phyloP scores from a whole-genome alignment of 768 basidiomycete species.

The Serendipita sp. region DNA sequence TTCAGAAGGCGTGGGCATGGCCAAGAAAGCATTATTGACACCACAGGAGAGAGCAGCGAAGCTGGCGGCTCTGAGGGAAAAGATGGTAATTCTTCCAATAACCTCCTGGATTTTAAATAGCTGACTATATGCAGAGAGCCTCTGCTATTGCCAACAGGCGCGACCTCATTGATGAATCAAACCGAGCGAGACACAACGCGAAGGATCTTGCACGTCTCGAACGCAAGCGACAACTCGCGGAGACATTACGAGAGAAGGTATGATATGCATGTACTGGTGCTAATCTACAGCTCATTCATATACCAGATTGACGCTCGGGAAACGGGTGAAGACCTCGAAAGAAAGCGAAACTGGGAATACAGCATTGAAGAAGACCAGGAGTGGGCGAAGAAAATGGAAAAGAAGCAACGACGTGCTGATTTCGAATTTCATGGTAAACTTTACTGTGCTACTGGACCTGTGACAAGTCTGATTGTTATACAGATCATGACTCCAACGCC shows the following conservation, averaged over 20 bases:
- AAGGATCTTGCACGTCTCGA: constrained; percentile 76
- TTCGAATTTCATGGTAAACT: constrained; percentile 80
- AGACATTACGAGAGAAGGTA: constrained; percentile 57
- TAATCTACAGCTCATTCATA: constrained; percentile 19
- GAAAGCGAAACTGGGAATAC: constrained; percentile 89
- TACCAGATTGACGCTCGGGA: constrained; percentile 59
- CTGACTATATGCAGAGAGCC: constrained; percentile 34
- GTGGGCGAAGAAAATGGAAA: constrained; percentile 83
- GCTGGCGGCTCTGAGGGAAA: constrained; percentile 56
- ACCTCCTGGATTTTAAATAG: neutral
- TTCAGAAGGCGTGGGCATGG: constrained; percentile 14
- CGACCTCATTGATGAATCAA: constrained; percentile 72
- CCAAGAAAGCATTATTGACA: constrained; percentile 25
- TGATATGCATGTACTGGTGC: neutral
- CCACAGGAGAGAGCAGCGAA: constrained; percentile 66
- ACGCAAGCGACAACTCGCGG: constrained; percentile 79
- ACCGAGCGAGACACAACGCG: constrained; percentile 57
- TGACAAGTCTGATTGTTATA: neutral
- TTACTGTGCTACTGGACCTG: neutral
- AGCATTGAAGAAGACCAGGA: constrained; percentile 89
- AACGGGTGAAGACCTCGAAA: constrained; percentile 78
- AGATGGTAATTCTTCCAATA: constrained; percentile 47
- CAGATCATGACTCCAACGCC: constrained; percentile 85
- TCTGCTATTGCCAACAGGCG: constrained; percentile 73
- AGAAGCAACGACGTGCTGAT: constrained; percentile 73